Conservation (phyloP, 371 early-diverging fungal species). For the Fennellomyces sp. region DNA sequence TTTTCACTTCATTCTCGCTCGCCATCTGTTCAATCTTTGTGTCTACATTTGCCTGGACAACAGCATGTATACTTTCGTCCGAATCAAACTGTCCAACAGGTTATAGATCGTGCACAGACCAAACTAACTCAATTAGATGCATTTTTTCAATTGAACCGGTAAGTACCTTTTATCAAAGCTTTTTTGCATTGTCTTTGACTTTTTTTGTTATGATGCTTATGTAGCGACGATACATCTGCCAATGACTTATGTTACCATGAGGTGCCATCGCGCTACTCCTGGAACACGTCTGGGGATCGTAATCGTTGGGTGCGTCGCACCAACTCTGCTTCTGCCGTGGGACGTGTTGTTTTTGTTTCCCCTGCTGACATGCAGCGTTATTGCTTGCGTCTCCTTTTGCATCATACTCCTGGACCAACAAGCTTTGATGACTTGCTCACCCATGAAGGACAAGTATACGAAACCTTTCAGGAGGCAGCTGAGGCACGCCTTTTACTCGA, state of each 20-base stretch:
- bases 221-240: conserved; percentile 11
- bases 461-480: neutral
- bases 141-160: neutral
- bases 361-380: neutral
- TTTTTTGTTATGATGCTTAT: conserved; percentile 14
- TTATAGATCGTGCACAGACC: neutral
- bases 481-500: neutral
- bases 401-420: conserved; percentile 5
- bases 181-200: too few relatives aligned
- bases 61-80: conserved; percentile 16
- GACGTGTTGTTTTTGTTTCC: conserved; percentile 1
- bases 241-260: neutral
- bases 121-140: too few relatives aligned
- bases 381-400: too few relatives aligned
- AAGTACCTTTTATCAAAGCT: neutral
- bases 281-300: too few relatives aligned
- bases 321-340: too few relatives aligned
- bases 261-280: neutral
- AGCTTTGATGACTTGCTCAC: conserved; percentile 1
- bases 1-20: conserved; percentile 18
- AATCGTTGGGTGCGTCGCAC: too few relatives aligned
- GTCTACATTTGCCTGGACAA: conserved; percentile 20
- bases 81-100: conserved; percentile 11
- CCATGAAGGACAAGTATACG: neutral
- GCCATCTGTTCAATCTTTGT: conserved; percentile 17